Evolutionary conservation across 257 asterid genomes (phyloP).

Genomic region (Fraxinus anomala): DNA sequence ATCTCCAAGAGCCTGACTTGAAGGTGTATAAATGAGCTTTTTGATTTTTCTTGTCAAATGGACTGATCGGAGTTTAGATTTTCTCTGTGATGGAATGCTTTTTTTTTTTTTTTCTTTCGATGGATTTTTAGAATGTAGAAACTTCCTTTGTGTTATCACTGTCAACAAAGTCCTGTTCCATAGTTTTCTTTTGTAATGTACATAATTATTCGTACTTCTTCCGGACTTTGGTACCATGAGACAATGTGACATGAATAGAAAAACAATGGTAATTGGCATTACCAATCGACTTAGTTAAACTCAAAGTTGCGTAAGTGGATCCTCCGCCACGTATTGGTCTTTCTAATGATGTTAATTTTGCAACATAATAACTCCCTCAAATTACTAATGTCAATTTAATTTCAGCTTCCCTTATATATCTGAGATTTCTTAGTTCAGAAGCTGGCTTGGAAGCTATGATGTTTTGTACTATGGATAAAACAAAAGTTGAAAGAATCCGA

Average conservation of each 20-base stretch:
- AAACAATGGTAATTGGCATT: background rate
- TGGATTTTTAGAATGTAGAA: background rate
- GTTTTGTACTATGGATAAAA: background rate
- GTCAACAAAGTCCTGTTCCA: background rate
- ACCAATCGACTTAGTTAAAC: background rate
- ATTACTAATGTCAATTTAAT: background rate
- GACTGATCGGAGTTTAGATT: background rate
- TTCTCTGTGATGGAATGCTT: background rate
- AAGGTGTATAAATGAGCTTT: conserved; percentile 50
- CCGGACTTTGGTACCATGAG: background rate
- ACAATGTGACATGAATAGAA: background rate
- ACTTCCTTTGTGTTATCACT: background rate
- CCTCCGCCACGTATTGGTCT: background rate
- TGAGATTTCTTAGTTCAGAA: background rate
- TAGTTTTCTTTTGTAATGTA: background rate
- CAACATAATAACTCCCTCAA: background rate
- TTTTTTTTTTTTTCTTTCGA: background rate
- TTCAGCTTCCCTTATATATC: background rate
- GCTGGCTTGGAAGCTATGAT: background rate
- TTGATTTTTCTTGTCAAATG: background rate
- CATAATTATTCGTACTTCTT: background rate
- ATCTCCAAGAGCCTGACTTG: conserved; percentile 72
- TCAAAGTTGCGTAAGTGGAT: background rate
- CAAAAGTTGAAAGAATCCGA: background rate
- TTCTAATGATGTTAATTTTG: background rate